Evolutionary conservation across 108 stramenopile genomes (phyloP).

Genomic region (Skeletonema menzelii): DNA sequence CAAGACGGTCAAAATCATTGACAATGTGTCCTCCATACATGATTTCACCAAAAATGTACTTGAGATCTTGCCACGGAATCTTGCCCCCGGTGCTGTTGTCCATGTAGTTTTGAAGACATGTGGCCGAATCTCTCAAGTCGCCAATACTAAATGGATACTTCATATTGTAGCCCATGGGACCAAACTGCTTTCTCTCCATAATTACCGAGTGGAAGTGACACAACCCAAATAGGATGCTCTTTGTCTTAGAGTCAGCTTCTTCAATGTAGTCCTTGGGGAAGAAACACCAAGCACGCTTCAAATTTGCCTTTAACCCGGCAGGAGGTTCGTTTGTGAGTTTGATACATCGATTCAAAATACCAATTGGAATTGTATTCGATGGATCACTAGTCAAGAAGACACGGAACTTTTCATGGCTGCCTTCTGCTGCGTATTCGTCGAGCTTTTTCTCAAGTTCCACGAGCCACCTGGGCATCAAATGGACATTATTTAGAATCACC

Average conservation of each 20-base stretch:
- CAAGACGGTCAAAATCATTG: constrained; percentile 93
- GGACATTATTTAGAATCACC: constrained; percentile 94
- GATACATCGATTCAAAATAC: constrained; percentile 90
- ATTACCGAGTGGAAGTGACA: constrained; percentile 93
- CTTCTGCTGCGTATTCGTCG: constrained; percentile 82
- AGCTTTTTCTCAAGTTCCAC: constrained; percentile 89
- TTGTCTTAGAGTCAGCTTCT: constrained; percentile 86
- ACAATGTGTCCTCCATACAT: constrained; percentile 96
- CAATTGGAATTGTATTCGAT: constrained; percentile 82
- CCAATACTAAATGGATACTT: constrained; percentile 93
- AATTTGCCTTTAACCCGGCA: constrained; percentile 90
- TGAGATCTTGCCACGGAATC: constrained; percentile 92
- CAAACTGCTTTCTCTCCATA: constrained; percentile 93
- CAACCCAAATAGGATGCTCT: constrained; percentile 88
- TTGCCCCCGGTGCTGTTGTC: constrained; percentile 88
- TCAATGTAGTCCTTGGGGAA: constrained; percentile 85
- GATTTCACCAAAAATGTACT: constrained; percentile 93
- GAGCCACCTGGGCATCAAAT: constrained; percentile 91
- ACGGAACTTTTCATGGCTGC: constrained; percentile 85
- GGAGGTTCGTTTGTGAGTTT: constrained; percentile 95
- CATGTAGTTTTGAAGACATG: constrained; percentile 88
- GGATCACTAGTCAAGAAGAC: constrained; percentile 89
- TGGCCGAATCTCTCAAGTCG: constrained; percentile 87
- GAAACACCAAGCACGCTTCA: constrained; percentile 91
- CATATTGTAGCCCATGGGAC: constrained; percentile 96